Evolutionary conservation across 305 asterid species (phyloP).

Genomic region (Plantago coronopus): DNA sequence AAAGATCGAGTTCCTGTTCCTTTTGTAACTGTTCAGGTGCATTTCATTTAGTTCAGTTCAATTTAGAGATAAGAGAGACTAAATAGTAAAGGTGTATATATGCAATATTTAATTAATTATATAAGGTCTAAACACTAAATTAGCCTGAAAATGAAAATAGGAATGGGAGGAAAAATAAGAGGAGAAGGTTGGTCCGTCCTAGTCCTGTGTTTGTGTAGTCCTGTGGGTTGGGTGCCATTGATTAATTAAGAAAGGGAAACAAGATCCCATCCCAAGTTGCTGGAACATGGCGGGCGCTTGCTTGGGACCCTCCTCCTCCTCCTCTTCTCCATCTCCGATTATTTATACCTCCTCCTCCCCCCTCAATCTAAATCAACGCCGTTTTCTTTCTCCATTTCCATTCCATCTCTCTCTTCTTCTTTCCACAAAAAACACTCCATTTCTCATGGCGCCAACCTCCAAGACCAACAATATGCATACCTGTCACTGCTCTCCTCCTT

Average conservation of each 20-base stretch:
- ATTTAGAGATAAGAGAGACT: too few relatives aligned
- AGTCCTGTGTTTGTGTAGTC: too few relatives aligned
- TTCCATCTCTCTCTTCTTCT: constrained; percentile 22
- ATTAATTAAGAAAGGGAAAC: too few relatives aligned
- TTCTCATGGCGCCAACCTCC: constrained; percentile 37
- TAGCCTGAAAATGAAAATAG: too few relatives aligned
- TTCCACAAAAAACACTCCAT: constrained; percentile 21
- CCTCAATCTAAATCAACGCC: constrained; percentile 18
- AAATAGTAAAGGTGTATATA: too few relatives aligned
- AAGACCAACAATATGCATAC: constrained; percentile 12
- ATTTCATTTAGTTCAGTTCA: too few relatives aligned
- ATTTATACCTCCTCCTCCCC: constrained; percentile 21
- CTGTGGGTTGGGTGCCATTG: not conserved
- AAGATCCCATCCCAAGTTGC: not conserved
- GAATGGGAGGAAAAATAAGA: not conserved
- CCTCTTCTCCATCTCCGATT: constrained; percentile 36
- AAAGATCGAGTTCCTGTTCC: too few relatives aligned
- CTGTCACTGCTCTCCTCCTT: constrained; percentile 30
- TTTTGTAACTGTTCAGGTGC: too few relatives aligned
- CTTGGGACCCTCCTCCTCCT: constrained; percentile 55
- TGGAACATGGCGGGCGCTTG: constrained; percentile 66
- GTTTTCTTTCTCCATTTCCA: constrained; percentile 20
- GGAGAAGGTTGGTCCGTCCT: not conserved
- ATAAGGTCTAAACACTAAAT: too few relatives aligned
- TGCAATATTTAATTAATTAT: too few relatives aligned